Base-by-base conservation (phyloP, 73 alveolate species). In the Uronychia binucleata region DNA sequence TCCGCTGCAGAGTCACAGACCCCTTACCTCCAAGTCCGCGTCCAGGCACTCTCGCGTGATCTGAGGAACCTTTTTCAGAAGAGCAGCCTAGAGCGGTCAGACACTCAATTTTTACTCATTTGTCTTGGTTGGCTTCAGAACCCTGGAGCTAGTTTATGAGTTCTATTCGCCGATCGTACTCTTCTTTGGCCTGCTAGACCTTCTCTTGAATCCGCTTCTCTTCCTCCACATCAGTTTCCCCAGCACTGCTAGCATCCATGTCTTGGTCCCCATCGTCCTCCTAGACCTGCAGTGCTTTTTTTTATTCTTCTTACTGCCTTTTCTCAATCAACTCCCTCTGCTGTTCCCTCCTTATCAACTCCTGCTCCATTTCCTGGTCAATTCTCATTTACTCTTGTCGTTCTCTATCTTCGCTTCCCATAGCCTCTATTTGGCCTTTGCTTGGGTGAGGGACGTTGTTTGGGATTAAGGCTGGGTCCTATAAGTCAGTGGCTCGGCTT, bases 31-130 rank as follows among this genome's bases (percentile, higher is more conserved):
- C 1, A 79, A 31, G 31, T 57, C 86, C 57, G 34, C 58, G 58
- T 79, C 86, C 28, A 79, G 78, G 0, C 78, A 79, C 58, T 79
- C 58, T 34, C 86, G 34, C 26, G 86, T 79, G 31, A 46, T 46
- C 58, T 79, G 34, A 27, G 77, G 77, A 59, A 79, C 8, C 0
- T 79, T 79, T 28, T 27, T 27, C 30, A 35, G 59, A 30, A 79
- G 67, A 46, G 67, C 67, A 46, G 67, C 67, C 67, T 46, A 46
- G 5, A 11, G 67, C 19, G 67, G 19, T 11, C 67, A 46, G 19
- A 46, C 5, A 46, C 67, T 19, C 67, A 46, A 46, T 46, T 46
- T n/a, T n/a, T n/a, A n/a, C n/a, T n/a, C n/a, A n/a, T n/a, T n/a
- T n/a, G n/a, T n/a, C n/a, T n/a, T n/a, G n/a, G n/a, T n/a, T n/a